Evolutionary conservation across 1,139 yeast species (phyloP).

Genomic region (Hansenula anomala): DNA sequence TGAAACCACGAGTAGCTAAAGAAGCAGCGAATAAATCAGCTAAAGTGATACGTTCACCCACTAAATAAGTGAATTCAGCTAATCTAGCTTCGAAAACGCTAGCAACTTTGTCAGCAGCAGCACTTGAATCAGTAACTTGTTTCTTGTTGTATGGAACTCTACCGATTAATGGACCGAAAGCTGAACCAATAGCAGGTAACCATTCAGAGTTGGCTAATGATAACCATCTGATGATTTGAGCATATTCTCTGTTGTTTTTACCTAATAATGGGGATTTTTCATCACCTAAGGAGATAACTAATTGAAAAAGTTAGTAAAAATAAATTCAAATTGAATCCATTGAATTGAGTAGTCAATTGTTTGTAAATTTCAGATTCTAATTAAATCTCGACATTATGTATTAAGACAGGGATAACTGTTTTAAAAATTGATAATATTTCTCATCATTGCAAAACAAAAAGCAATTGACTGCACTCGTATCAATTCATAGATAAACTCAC

Average conservation of each 20-base stretch:
- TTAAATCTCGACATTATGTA: conserved; percentile 75
- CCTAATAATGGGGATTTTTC: conserved; percentile 49
- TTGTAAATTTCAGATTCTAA: conserved; percentile 15
- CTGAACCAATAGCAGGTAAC: conserved; percentile 36
- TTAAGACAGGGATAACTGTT: conserved; percentile 95
- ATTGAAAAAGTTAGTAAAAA: conserved; percentile 15
- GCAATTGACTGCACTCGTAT: background rate
- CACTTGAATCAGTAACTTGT: conserved; percentile 52
- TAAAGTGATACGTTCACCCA: conserved; percentile 80
- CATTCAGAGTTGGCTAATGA: conserved; percentile 78
- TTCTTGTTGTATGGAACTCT: conserved; percentile 75
- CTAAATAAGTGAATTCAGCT: conserved; percentile 76
- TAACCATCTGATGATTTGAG: conserved; percentile 72
- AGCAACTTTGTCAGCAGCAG: conserved; percentile 35
- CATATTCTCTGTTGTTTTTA: conserved; percentile 59
- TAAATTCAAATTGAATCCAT: no score
- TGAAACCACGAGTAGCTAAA: conserved; percentile 59
- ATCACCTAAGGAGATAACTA: conserved; percentile 31
- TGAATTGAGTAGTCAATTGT: no score
- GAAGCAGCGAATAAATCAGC: conserved; percentile 78
- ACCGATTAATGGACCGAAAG: conserved; percentile 43
- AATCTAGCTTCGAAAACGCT: conserved; percentile 60
- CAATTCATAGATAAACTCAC: conserved; percentile 8
- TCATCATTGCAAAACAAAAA: conserved; percentile 35
- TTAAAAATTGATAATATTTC: conserved; percentile 33